Evolutionary conservation across 176 grass and related monocot species (phyloP), one percentile per base, ranked within the genome.

Genomic region (Themeda triandra): DNA sequence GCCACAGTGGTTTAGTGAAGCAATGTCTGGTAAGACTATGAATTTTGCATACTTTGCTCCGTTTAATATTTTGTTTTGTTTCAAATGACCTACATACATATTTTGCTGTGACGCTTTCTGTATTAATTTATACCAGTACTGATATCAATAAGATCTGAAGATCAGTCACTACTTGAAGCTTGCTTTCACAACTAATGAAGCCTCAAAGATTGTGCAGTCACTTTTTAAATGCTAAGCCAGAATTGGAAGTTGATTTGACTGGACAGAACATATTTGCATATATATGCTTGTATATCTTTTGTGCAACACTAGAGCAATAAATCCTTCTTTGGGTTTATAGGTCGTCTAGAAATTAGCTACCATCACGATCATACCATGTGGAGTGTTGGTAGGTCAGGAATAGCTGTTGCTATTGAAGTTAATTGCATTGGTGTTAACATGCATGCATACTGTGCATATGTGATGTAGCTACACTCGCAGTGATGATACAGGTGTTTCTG

Each of bases 1-100:
- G 68, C 92, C 87, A 5, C 92, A 91, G 69, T 94, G 92, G 92
- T 94, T 94, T 83, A 88, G 87, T 75, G 89, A 94, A 94, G 89
- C 89, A 51, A 91, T 94, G 86, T 75, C 92, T 49, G 86, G 92
- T 94, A 88, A 88, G 66, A 76, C 31, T 80, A n/a, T n/a, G 21
- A 73, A 58, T 37, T 75, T 66, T 51, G 0, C 66, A 35, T 35
- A 41, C 8, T 46, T n/a, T 6, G 10, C 32, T 49, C 24, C 6
- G 36, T 78, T 80, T 80, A 23, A 32, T 62, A 58, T 62, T 71
- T 12, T 72, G 17, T 29, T 41, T 58, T 73, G 10, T 23, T n/a
- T 60, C 1, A 14, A 75, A 49, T 70, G 23, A 19, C 10, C 0
- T 54, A 13, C 69, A 77, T 74, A 21, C 9, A 25, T 18, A 4